A percentile compares a stretch with the other conserved stretches of the same genome.
Evolutionary conservation across 2,329 filamentous ascomycete genomes (phyloP).

Genomic region (Botrytis fragariae): DNA sequence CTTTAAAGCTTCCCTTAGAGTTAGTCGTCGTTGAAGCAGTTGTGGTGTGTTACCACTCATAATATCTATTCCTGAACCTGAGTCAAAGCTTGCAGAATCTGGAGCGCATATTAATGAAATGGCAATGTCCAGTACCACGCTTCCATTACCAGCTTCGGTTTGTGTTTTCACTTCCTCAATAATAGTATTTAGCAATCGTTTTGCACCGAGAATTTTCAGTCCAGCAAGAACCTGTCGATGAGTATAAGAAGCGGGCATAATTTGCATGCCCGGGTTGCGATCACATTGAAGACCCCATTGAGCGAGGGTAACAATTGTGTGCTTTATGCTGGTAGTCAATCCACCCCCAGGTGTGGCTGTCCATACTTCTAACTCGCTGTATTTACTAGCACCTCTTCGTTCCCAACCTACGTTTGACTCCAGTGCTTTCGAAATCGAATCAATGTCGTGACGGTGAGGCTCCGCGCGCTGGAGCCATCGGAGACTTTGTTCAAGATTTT

Average conservation of each 20-base stretch:
- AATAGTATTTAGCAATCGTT: slow-evolving; percentile 58
- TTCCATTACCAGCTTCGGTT: slow-evolving; percentile 56
- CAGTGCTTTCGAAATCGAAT: slow-evolving; percentile 65
- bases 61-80: slow-evolving; percentile 22
- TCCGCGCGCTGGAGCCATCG: slow-evolving; percentile 64
- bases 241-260: slow-evolving; percentile 64
- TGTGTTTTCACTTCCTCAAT: slow-evolving; percentile 66
- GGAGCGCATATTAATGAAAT: slow-evolving; percentile 69
- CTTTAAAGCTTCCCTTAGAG: slow-evolving; percentile 36
- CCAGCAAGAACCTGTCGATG: slow-evolving; percentile 67
- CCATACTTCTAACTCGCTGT: slow-evolving; percentile 69
- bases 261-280: slow-evolving; percentile 50
- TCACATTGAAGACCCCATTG: slow-evolving; percentile 56
- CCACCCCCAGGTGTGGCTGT: slow-evolving; percentile 55
- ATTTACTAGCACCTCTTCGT: slow-evolving; percentile 59
- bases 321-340: slow-evolving; percentile 55
- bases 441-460: slow-evolving; percentile 66
- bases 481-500: slow-evolving; percentile 65
- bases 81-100: slow-evolving; percentile 42
- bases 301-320: slow-evolving; percentile 60
- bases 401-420: slow-evolving; percentile 56
- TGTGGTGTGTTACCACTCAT: slow-evolving; percentile 20
- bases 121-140: slow-evolving; percentile 66
- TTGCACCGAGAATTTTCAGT: slow-evolving; percentile 60
- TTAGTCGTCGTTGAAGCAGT: slow-evolving; percentile 34